Base-by-base conservation (phyloP, 2,329 filamentous ascomycete genomes). In the Graphilbum sp. region DNA sequence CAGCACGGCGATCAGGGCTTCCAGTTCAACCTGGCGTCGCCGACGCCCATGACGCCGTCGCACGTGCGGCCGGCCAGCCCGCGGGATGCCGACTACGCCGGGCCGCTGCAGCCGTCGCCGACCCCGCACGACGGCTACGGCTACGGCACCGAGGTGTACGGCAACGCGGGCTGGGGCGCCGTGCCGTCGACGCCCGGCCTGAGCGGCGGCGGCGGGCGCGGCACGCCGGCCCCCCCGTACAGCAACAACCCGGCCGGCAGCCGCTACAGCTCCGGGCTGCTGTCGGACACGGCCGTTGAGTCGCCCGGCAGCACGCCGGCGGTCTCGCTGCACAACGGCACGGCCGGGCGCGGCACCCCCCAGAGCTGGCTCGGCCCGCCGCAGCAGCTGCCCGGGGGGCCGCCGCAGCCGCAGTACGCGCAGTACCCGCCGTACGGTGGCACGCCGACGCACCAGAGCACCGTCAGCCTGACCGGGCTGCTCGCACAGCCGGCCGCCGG, bases 381-480 rank as follows among this genome's bases (percentile, higher is more conserved):
- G 27, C 27, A n/a, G 27, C 27, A 29, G n/a, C n/a, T n/a, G n/a
- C n/a, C n/a, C n/a, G n/a, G n/a, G n/a, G n/a, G n/a, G n/a, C n/a
- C n/a, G n/a, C n/a, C 27, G 27, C 10, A 6, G 8, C 13, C 27
- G 27, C 27, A 29, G 13, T 13, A 10, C 8, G 27, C 6, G 5
- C 10, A n/a, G 6, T 29, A 29, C 27, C 13, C 27, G 4, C 10
- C 7, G 11, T 13, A 13, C 11, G 5, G 6, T n/a, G 11, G 7
- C 6, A 29, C 27, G 15, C 27, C 27, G 11, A 29, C 27, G 60
- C 55, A 59, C 41, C 59, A 61, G 46, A 63, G 61, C 50, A 52
- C 60, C 35, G 51, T 59, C 35, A 63, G 58, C 41, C 51, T 63
- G 27, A 53, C 58, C 3, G 58, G 54, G 15, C 52, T 64, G 8